Evolutionary conservation across 78 protist species (phyloP).

Genomic region (Dictyostelium citrinum): DNA sequence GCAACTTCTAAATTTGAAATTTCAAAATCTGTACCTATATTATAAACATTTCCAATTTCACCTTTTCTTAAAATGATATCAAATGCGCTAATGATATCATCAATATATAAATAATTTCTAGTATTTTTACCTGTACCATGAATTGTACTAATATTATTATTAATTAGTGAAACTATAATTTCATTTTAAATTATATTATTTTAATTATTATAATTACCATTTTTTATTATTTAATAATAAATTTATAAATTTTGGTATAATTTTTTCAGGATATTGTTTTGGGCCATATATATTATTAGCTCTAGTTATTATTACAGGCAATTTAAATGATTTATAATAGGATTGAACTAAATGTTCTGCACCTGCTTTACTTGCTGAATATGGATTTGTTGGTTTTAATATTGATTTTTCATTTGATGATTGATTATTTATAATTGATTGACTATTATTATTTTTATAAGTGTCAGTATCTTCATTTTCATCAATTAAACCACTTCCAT

Average conservation of each 20-base stretch:
- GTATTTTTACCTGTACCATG: constrained; percentile 89
- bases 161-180: not conserved
- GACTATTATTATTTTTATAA: not conserved
- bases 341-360: constrained; percentile 90
- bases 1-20: constrained; percentile 77
- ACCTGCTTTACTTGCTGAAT: constrained; percentile 96
- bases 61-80: constrained; percentile 74
- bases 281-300: constrained; percentile 98
- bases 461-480: not conserved
- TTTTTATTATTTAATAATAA: constrained; percentile 24
- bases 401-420: not conserved
- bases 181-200: not conserved
- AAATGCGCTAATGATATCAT: constrained; percentile 91
- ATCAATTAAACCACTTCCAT: constrained; percentile 85
- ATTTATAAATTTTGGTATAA: constrained; percentile 94
- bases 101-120: constrained; percentile 84
- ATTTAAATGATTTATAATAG: constrained; percentile 74
- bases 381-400: constrained; percentile 96
- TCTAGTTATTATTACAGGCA: constrained; percentile 95
- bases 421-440: not conserved
- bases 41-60: constrained; percentile 63
- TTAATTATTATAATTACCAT: constrained; percentile 13
- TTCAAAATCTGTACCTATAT: constrained; percentile 91
- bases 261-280: constrained; percentile 95
- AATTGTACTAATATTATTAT: constrained; percentile 52